These are phyloP conservation scores for Veloboletus limbatus DNA, from an alignment of 1,284 basidiomycete genomes.

Conservation along the genomic window DNA sequence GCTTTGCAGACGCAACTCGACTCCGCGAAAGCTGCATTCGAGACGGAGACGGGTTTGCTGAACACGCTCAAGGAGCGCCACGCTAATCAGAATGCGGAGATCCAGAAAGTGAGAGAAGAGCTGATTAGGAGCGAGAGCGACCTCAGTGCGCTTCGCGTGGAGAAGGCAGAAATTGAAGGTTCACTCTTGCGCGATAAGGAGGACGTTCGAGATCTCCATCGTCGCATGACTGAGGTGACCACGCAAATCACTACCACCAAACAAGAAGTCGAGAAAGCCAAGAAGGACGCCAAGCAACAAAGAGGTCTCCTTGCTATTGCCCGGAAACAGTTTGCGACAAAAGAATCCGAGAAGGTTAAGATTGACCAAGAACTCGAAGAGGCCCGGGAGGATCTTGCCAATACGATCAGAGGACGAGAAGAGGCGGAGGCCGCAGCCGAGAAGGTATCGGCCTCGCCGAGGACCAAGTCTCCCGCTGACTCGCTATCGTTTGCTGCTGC, in stretches of 20 bases:
- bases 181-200: constrained; percentile 90
- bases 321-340: constrained; percentile 88
- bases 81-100: constrained; percentile 68
- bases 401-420: constrained; percentile 55
- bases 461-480: constrained; percentile 37
- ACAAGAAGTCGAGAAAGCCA: constrained; percentile 80
- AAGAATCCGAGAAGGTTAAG: constrained; percentile 76
- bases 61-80: constrained; percentile 72
- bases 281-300: constrained; percentile 94
- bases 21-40: constrained; percentile 77
- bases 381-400: constrained; percentile 51
- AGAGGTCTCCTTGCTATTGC: constrained; percentile 93
- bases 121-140: constrained; percentile 92
- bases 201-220: constrained; percentile 85
- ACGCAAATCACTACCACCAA: constrained; percentile 74
- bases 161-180: constrained; percentile 93
- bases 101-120: constrained; percentile 76
- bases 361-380: constrained; percentile 73
- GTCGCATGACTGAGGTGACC: constrained; percentile 78
- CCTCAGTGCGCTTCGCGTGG: constrained; percentile 82
- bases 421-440: constrained; percentile 52
- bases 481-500: constrained; percentile 61
- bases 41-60: constrained; percentile 79
- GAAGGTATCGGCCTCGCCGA: constrained; percentile 20
- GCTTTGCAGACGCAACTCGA: constrained; percentile 73